These are phyloP conservation scores for Cytospora piceae DNA, from an alignment of 2,329 filamentous ascomycete genomes.

Conservation along the genomic window DNA sequence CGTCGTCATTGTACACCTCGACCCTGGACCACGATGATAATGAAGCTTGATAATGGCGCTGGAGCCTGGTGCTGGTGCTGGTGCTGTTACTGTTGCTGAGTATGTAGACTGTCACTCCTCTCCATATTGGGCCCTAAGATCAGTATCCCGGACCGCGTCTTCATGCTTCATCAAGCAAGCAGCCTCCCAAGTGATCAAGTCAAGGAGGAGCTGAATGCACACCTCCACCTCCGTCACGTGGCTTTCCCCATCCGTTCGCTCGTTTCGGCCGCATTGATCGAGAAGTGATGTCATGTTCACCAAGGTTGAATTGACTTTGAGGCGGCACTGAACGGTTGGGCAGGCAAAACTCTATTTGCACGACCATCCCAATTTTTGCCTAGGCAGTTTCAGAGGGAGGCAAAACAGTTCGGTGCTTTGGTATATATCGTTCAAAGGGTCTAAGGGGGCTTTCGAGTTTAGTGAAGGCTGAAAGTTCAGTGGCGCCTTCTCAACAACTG, in stretches of 20 bases:
- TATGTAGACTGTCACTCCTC: not conserved
- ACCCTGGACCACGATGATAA: not conserved
- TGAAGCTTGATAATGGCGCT: not conserved
- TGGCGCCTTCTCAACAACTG: not conserved
- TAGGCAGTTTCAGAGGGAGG: constrained; percentile 3
- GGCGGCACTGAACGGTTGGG: constrained; percentile 17
- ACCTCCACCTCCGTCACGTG: constrained; percentile 15
- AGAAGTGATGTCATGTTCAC: constrained; percentile 21
- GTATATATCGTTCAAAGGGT: not conserved
- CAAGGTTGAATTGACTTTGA: constrained; percentile 11
- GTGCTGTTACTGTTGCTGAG: not conserved
- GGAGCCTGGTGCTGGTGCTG: not conserved
- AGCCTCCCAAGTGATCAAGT: too few relatives aligned
- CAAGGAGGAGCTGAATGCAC: not conserved
- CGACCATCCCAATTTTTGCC: constrained; percentile 19
- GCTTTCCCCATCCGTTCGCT: constrained; percentile 15
- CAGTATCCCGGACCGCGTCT: too few relatives aligned
- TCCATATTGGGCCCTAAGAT: not conserved
- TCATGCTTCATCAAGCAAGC: too few relatives aligned
- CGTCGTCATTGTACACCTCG: not conserved
- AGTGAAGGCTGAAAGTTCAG: not conserved
- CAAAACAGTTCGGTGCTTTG: not conserved
- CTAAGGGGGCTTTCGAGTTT: not conserved
- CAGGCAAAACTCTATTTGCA: constrained; percentile 26
- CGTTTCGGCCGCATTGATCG: constrained; percentile 12